phyloP scores from a whole-genome alignment of 2,329 filamentous ascomycete species.

The Claviceps humidiphila region DNA sequence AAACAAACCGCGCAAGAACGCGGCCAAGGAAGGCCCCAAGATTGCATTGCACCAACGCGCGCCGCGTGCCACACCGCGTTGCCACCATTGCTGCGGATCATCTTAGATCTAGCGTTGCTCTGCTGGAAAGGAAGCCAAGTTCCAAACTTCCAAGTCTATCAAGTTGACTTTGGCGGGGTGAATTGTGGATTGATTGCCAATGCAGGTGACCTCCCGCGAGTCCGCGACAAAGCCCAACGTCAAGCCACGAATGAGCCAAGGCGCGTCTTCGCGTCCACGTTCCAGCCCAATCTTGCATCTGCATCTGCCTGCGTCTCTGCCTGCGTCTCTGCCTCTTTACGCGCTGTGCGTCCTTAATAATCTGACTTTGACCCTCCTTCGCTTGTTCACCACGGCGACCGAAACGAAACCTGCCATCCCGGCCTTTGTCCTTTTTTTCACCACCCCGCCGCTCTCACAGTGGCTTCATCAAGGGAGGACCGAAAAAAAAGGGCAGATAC shows the following conservation, averaged over 20 bases:
- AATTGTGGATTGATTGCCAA: not conserved
- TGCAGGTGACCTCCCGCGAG: not conserved
- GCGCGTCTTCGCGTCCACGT: not conserved
- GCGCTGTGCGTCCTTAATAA: no score
- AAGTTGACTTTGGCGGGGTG: no score
- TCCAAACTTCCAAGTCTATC: no score
- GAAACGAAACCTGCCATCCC: not conserved
- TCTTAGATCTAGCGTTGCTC: no score
- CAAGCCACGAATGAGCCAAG: not conserved
- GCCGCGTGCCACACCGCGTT: no score
- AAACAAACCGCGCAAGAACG: not conserved
- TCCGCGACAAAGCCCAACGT: not conserved
- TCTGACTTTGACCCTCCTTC: slow-evolving; percentile 3
- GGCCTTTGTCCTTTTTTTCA: not conserved
- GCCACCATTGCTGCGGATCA: no score
- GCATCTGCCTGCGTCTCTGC: not conserved
- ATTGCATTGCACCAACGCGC: no score
- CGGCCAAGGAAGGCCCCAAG: no score
- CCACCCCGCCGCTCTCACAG: not conserved
- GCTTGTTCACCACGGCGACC: slow-evolving; percentile 2
- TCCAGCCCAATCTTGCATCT: not conserved
- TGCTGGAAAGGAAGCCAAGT: no score
- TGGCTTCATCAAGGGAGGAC: slow-evolving; percentile 1
- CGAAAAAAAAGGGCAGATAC: not conserved
- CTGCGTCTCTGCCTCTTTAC: not conserved